Evolutionary conservation across 352 stramenopile species (phyloP).

Genomic region (Globisporangium mamillatum): DNA sequence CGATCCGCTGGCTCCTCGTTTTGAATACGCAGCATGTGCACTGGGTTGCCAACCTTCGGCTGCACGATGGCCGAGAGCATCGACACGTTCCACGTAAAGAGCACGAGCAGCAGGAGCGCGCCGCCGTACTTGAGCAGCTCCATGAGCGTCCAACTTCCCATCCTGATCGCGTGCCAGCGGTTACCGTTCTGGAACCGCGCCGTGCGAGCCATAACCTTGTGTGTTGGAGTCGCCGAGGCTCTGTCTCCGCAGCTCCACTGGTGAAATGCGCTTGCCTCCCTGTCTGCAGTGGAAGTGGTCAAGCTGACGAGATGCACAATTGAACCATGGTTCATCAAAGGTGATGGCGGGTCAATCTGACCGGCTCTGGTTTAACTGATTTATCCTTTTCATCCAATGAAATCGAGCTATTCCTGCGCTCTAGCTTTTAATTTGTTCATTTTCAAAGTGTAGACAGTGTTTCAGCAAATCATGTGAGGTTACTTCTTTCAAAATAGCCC

Average conservation of each 20-base stretch:
- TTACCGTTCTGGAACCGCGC: conserved; percentile 21
- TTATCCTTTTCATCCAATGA: not conserved
- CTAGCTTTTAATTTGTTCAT: no score
- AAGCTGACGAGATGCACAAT: no score
- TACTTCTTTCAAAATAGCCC: not conserved
- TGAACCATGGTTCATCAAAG: not conserved
- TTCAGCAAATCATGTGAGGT: not conserved
- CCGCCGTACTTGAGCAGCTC: conserved; percentile 27
- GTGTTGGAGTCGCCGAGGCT: not conserved
- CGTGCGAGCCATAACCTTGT: conserved; percentile 17
- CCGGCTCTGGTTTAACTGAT: not conserved
- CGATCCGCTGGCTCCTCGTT: not conserved
- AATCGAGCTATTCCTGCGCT: not conserved
- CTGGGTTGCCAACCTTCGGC: conserved; percentile 5
- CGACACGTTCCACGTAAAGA: conserved; percentile 59
- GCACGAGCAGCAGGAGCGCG: conserved; percentile 28
- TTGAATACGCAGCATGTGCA: conserved; percentile 15
- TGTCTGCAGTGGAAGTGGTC: no score
- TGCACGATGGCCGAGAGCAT: conserved; percentile 33
- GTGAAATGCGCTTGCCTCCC: not conserved
- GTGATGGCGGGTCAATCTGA: not conserved
- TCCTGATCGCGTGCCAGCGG: conserved; percentile 23
- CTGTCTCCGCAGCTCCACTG: not conserved
- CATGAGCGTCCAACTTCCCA: conserved; percentile 20
- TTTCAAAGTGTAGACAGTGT: no score